Conservation (phyloP, 768 basidiomycete genomes). For the Cubamyces lactineus region DNA sequence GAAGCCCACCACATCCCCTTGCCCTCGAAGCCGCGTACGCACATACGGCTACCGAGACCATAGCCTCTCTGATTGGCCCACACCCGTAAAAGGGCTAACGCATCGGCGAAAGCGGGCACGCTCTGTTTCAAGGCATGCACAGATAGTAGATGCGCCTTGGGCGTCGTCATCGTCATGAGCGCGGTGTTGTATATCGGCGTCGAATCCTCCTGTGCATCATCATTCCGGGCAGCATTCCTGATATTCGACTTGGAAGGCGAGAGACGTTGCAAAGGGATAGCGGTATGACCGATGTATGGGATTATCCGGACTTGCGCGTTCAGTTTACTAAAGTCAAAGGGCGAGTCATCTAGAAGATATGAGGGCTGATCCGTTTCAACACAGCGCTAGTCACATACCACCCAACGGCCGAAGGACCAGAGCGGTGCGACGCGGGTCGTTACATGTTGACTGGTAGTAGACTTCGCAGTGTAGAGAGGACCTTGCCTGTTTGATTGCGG, state of each 20-base stretch:
- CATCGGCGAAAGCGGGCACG: conserved; percentile 68
- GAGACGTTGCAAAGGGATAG: conserved; percentile 68
- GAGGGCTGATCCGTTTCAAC: background rate
- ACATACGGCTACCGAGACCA: conserved; percentile 55
- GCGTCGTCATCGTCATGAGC: conserved; percentile 55
- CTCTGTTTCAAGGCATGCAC: conserved; percentile 50
- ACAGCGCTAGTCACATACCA: conserved; percentile 7
- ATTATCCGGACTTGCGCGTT: conserved; percentile 76
- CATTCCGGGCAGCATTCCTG: conserved; percentile 43
- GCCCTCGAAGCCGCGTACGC: conserved; percentile 71
- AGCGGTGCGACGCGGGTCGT: conserved; percentile 67
- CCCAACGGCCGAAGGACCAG: conserved; percentile 67
- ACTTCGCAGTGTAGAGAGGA: conserved; percentile 58
- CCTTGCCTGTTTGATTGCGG: conserved; percentile 52
- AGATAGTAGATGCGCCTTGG: conserved; percentile 51
- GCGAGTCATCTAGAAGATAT: conserved; percentile 47
- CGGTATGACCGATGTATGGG: conserved; percentile 63
- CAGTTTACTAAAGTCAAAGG: conserved; percentile 64
- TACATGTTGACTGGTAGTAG: conserved; percentile 57
- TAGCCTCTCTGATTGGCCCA: conserved; percentile 93
- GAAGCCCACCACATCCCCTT: conserved; percentile 71
- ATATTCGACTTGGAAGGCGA: conserved; percentile 78
- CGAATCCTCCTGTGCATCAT: conserved; percentile 34
- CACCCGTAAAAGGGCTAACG: conserved; percentile 76
- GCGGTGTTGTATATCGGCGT: conserved; percentile 85